Evolutionary conservation across 2,329 filamentous ascomycete genomes (phyloP).

Genomic region (Microdochium nivale): DNA sequence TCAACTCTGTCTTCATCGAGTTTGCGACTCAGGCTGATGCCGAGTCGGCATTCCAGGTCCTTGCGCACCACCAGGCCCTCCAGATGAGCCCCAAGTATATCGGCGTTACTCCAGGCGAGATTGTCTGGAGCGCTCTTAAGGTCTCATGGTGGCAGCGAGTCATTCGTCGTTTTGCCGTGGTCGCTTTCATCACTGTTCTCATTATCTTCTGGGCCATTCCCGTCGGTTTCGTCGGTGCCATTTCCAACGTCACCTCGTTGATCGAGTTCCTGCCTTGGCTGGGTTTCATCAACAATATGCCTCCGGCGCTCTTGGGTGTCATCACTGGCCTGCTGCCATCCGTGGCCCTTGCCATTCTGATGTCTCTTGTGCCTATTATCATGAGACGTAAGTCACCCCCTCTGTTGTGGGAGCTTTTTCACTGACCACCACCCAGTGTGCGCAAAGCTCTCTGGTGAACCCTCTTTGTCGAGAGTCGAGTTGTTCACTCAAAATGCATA

Average conservation of each 20-base stretch:
- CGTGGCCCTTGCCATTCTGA: conserved; percentile 70
- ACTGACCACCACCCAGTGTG: conserved; percentile 41
- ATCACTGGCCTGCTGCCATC: conserved; percentile 79
- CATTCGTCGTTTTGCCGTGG: conserved; percentile 58
- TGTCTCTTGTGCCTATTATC: conserved; percentile 77
- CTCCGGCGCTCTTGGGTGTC: conserved; percentile 64
- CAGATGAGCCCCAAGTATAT: conserved; percentile 83
- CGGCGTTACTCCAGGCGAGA: conserved; percentile 70
- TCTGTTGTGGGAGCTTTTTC: conserved; percentile 1
- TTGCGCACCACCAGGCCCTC: conserved; percentile 78
- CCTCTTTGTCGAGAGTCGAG: conserved; percentile 72
- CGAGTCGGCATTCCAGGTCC: conserved; percentile 76
- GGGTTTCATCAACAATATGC: conserved; percentile 62
- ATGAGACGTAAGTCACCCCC: conserved; percentile 54
- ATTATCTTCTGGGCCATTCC: conserved; percentile 81
- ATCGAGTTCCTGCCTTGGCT: conserved; percentile 54
- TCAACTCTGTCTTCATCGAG: conserved; percentile 83
- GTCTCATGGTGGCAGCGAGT: conserved; percentile 84
- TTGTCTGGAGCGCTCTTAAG: conserved; percentile 80
- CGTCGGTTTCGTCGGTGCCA: conserved; percentile 70
- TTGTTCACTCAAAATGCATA: conserved; percentile 86
- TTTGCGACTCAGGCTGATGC: conserved; percentile 77
- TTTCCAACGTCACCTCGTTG: conserved; percentile 76
- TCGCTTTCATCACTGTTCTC: conserved; percentile 64
- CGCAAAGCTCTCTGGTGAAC: conserved; percentile 72